A percentile compares a stretch with the other conserved stretches of the same genome.
These are phyloP conservation scores for Talaromyces proteolyticus DNA, from an alignment of 495 filamentous ascomycete genomes.

Conservation along the genomic window DNA sequence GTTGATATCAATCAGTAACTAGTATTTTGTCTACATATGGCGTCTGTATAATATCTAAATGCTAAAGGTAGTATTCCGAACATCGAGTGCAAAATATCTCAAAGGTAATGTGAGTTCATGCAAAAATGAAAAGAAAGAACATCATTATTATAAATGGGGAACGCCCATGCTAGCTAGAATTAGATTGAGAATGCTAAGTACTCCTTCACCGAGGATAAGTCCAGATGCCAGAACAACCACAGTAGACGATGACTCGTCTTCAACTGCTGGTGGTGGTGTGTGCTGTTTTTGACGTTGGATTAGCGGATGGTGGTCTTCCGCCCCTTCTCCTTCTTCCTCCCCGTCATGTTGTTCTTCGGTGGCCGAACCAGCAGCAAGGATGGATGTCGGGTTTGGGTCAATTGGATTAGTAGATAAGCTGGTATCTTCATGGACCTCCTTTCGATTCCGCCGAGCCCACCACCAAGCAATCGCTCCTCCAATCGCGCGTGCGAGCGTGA, in stretches of 20 bases:
- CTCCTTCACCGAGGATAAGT: conserved; percentile 89
- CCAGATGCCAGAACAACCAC: conserved; percentile 65
- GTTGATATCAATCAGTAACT: too few species aligned
- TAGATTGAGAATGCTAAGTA: conserved; percentile 89
- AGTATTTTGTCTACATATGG: too few species aligned
- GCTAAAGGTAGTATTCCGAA: too few species aligned
- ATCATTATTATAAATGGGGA: conserved; percentile 57
- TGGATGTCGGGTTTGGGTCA: background rate
- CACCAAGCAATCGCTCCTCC: conserved; percentile 85
- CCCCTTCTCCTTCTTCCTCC: background rate
- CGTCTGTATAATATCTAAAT: too few species aligned
- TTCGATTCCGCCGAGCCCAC: conserved; percentile 40
- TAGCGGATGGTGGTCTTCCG: conserved; percentile 14
- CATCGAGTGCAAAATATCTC: too few species aligned
- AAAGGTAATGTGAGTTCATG: too few species aligned
- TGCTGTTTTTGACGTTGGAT: background rate
- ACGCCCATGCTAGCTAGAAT: conserved; percentile 73
- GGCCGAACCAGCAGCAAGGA: background rate
- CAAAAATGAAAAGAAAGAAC: background rate
- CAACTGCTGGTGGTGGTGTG: conserved; percentile 8
- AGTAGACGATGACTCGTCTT: conserved; percentile 44
- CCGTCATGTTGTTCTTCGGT: background rate
- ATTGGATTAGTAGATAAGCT: background rate
- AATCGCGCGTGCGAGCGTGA: conserved; percentile 83
- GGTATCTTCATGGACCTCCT: conserved; percentile 27